These are phyloP conservation scores for Wolfiporia cocos DNA, from an alignment of 1,284 basidiomycete species.

Conservation along the genomic window DNA sequence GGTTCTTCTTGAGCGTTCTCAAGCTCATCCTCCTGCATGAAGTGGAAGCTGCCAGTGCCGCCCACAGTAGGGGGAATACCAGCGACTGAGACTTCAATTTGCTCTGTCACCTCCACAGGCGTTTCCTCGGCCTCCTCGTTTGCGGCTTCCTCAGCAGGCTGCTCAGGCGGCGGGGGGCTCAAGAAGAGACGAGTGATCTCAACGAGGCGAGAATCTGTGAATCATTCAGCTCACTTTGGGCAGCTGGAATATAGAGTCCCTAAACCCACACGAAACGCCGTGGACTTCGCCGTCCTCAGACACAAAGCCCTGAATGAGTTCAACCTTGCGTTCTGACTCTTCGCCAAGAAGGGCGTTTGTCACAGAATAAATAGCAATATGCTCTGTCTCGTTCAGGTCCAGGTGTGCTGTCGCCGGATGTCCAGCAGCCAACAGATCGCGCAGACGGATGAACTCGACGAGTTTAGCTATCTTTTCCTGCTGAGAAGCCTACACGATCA, in stretches of 20 bases:
- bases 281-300: constrained; percentile 50
- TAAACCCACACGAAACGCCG: constrained; percentile 57
- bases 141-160: constrained; percentile 5
- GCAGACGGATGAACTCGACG: constrained; percentile 60
- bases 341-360: constrained; percentile 49
- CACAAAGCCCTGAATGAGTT: constrained; percentile 48
- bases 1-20: constrained; percentile 26
- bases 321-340: constrained; percentile 41
- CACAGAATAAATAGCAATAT: constrained; percentile 44
- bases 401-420: constrained; percentile 38
- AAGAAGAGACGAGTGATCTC: constrained; percentile 48
- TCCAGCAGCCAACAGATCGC: constrained; percentile 45
- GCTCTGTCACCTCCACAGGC: constrained; percentile 16
- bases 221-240: too few relatives aligned
- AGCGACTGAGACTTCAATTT: constrained; percentile 23
- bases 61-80: constrained; percentile 32
- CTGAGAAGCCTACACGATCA: constrained; percentile 29
- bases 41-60: constrained; percentile 55
- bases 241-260: too few relatives aligned
- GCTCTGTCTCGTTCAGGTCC: constrained; percentile 45
- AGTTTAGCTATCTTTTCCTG: constrained; percentile 42
- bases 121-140: constrained; percentile 6
- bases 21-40: constrained; percentile 74
- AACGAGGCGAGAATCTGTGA: constrained; percentile 48
- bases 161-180: constrained; percentile 33